These are phyloP conservation scores for Coemansia sp. DNA, from an alignment of 192 early-diverging fungal species.

Conservation along the genomic window DNA sequence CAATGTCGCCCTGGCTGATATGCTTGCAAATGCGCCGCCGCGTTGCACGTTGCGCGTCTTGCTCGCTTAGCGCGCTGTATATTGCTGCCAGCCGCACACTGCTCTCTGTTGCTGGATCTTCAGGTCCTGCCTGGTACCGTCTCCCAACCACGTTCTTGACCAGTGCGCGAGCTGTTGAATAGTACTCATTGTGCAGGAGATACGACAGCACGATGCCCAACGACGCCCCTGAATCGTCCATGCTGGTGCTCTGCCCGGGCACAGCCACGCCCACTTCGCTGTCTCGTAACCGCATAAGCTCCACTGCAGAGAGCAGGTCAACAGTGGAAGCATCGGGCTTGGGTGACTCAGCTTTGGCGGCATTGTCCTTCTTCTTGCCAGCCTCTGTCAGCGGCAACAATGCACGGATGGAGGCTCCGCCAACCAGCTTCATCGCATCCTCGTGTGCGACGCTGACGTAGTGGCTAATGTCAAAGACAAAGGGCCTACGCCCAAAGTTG, in stretches of 20 bases:
- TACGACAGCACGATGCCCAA: conserved; percentile 71
- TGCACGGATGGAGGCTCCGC: conserved; percentile 1
- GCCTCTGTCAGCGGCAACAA: conserved; percentile 13
- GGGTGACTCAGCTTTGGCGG: background rate
- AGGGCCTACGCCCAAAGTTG: conserved; percentile 63
- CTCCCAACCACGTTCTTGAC: conserved; percentile 42
- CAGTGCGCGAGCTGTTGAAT: conserved; percentile 72
- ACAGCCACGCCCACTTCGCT: background rate
- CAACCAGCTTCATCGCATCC: conserved; percentile 17
- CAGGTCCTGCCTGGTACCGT: background rate
- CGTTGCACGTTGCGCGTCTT: conserved; percentile 26
- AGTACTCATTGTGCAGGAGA: conserved; percentile 81
- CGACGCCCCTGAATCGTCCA: conserved; percentile 16
- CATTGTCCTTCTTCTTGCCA: background rate
- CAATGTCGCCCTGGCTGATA: conserved; percentile 74
- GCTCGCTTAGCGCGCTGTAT: conserved; percentile 23
- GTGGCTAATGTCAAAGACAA: conserved; percentile 60
- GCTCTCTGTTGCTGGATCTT: background rate
- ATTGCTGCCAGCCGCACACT: conserved; percentile 20
- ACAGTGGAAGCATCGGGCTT: background rate
- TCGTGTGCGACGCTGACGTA: conserved; percentile 27
- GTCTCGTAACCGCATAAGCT: conserved; percentile 8
- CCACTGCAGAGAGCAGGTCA: background rate
- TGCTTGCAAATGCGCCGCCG: conserved; percentile 54
- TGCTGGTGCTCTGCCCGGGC: background rate